Percentiles rank a stretch among this genome's conserved stretches.
phyloP scores from a whole-genome alignment of 129 eudicot species.

The Flaveria bidentis region DNA sequence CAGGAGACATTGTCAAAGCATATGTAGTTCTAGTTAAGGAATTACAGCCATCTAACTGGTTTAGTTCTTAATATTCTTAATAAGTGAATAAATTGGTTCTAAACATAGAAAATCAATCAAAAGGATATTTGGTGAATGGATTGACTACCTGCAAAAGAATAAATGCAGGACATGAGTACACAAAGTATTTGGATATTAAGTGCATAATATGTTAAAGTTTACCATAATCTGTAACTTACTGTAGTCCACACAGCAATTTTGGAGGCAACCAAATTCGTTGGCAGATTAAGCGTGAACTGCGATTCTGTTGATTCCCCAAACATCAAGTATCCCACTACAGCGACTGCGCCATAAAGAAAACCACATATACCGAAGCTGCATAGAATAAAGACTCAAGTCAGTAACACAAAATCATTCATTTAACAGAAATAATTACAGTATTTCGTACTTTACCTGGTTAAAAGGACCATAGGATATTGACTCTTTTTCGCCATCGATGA shows the following conservation, averaged over 20 bases:
- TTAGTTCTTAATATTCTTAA: background rate
- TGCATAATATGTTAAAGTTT: background rate
- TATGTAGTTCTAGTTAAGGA: conserved; percentile 57
- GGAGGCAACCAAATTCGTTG: conserved; percentile 65
- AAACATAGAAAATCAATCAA: conserved; percentile 2
- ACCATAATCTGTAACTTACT: conserved; percentile 36
- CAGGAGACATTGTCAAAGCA: conserved; percentile 90
- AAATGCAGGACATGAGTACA: conserved; percentile 13
- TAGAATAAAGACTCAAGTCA: conserved; percentile 1
- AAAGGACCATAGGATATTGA: conserved; percentile 72
- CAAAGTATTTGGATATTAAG: conserved; percentile 1
- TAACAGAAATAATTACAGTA: background rate
- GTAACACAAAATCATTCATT: background rate
- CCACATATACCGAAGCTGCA: conserved; percentile 80
- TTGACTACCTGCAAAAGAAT: conserved; percentile 77
- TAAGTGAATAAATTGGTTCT: background rate
- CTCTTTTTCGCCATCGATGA: conserved; percentile 76
- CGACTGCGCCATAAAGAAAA: conserved; percentile 69
- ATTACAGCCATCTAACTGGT: background rate
- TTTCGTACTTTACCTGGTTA: conserved; percentile 53
- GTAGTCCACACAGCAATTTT: conserved; percentile 97
- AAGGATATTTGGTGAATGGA: conserved; percentile 99
- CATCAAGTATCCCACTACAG: conserved; percentile 74
- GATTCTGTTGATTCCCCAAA: conserved; percentile 80
- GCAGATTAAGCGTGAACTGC: conserved; percentile 90